Evolutionary conservation across 2,329 filamentous ascomycete genomes (phyloP).

Genomic region (Leptodontidium sp.): DNA sequence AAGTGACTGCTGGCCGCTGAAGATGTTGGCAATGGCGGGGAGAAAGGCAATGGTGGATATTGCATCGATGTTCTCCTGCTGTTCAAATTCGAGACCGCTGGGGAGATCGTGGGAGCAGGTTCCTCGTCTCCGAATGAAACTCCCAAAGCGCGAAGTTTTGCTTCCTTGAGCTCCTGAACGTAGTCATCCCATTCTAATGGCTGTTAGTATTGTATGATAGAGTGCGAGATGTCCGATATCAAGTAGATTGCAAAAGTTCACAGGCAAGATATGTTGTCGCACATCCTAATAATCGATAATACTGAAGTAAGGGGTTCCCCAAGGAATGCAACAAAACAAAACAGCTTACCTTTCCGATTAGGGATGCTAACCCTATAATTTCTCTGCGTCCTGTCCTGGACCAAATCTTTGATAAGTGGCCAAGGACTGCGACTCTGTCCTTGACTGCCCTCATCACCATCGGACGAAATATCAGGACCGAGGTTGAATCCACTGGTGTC

Average conservation of each 20-base stretch:
- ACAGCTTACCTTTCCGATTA: slow-evolving; percentile 48
- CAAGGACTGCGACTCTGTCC: slow-evolving; percentile 73
- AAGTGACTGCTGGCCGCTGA: slow-evolving; percentile 77
- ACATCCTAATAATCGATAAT: neutral
- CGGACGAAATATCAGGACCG: slow-evolving; percentile 49
- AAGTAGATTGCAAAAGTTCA: slow-evolving; percentile 2
- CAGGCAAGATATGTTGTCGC: neutral
- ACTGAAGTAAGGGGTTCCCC: slow-evolving; percentile 1
- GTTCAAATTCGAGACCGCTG: slow-evolving; percentile 62
- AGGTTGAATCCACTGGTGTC: slow-evolving; percentile 74
- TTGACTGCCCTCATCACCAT: slow-evolving; percentile 35
- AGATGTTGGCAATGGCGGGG: slow-evolving; percentile 81
- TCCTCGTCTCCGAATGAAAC: slow-evolving; percentile 83
- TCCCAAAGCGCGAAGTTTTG: slow-evolving; percentile 89
- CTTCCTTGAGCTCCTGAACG: slow-evolving; percentile 83
- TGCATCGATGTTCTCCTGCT: slow-evolving; percentile 76
- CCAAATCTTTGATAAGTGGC: slow-evolving; percentile 68
- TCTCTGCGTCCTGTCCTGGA: slow-evolving; percentile 60
- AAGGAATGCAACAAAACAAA: slow-evolving; percentile 19
- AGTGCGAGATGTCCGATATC: neutral
- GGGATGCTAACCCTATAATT: slow-evolving; percentile 73
- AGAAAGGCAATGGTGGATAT: slow-evolving; percentile 80
- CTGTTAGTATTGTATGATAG: slow-evolving; percentile 26
- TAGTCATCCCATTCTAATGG: slow-evolving; percentile 74
- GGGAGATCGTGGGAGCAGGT: slow-evolving; percentile 69